A percentile compares a stretch with the other conserved stretches of the same genome.
Conservation (phyloP, 495 filamentous ascomycete genomes). For the Jackrogersella multiformis region DNA sequence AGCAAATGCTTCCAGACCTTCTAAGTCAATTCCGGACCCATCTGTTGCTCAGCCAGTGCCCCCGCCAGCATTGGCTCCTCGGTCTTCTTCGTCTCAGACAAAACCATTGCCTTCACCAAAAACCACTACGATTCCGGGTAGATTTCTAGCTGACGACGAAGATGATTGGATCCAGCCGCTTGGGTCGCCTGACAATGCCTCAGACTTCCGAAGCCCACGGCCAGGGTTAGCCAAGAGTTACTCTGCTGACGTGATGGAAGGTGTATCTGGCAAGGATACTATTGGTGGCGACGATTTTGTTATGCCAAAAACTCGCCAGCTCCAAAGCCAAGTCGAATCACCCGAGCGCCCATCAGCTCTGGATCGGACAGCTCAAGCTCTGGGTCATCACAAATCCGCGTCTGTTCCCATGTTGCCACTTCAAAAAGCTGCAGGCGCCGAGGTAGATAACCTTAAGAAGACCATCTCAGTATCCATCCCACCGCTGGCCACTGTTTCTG, state of each 20-base stretch:
- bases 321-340: constrained; percentile 44
- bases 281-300: constrained; percentile 53
- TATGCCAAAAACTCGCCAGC: constrained; percentile 50
- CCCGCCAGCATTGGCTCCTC: constrained; percentile 55
- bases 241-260: constrained; percentile 68
- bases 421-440: constrained; percentile 49
- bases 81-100: constrained; percentile 62
- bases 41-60: constrained; percentile 44
- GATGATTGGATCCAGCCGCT: constrained; percentile 88
- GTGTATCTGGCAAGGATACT: constrained; percentile 57
- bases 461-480: constrained; percentile 71
- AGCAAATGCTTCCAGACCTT: constrained; percentile 65
- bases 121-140: constrained; percentile 55
- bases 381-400: constrained; percentile 61
- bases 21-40: constrained; percentile 72
- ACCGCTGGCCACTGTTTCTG: constrained; percentile 51
- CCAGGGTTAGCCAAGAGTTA: constrained; percentile 64
- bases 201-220: constrained; percentile 52
- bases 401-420: constrained; percentile 62
- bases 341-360: constrained; percentile 50
- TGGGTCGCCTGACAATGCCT: constrained; percentile 44
- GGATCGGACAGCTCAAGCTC: constrained; percentile 45
- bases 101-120: constrained; percentile 46
- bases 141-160: constrained; percentile 71
- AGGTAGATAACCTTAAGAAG: constrained; percentile 61